Conservation (phyloP, 768 basidiomycete species). For the Tylopilus subfusipes region DNA sequence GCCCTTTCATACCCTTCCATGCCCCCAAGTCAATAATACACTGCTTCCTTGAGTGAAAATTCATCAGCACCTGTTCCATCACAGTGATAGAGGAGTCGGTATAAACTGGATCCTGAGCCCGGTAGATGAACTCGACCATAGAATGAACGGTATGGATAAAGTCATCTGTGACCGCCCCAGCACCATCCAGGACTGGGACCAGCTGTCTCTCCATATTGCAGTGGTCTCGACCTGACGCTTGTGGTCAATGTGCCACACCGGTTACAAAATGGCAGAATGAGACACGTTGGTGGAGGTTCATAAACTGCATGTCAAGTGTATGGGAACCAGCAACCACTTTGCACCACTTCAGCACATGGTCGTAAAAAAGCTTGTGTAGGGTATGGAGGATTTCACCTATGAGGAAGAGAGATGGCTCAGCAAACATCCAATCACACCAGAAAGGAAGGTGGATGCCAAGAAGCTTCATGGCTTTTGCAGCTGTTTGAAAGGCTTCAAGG, state of each 20-base stretch:
- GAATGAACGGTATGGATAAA: conserved; percentile 8
- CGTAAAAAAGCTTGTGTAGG: conserved; percentile 9
- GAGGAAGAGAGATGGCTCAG: conserved; percentile 33
- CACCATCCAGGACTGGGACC: conserved; percentile 15
- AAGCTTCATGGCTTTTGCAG: conserved; percentile 9
- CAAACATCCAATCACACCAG: conserved; percentile 36
- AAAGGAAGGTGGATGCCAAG: conserved; percentile 27
- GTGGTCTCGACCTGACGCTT: conserved; percentile 41
- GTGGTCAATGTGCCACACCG: conserved; percentile 39
- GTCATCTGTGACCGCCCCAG: not conserved
- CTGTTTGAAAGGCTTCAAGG: not conserved
- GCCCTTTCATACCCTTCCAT: no score
- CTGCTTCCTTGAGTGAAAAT: no score
- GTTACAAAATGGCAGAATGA: conserved; percentile 34
- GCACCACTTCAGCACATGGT: conserved; percentile 13
- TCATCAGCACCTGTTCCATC: no score
- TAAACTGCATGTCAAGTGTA: conserved; percentile 1
- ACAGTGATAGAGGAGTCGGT: conserved; percentile 3
- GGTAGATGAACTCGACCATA: conserved; percentile 27
- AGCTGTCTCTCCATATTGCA: conserved; percentile 36
- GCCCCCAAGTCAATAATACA: no score
- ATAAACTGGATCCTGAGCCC: conserved; percentile 17
- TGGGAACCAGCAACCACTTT: conserved; percentile 1
- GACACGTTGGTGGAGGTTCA: no score
- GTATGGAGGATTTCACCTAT: conserved; percentile 27